phyloP scores from a whole-genome alignment of 2,329 filamentous ascomycete genomes.

The Hirsutella thompsonii region DNA sequence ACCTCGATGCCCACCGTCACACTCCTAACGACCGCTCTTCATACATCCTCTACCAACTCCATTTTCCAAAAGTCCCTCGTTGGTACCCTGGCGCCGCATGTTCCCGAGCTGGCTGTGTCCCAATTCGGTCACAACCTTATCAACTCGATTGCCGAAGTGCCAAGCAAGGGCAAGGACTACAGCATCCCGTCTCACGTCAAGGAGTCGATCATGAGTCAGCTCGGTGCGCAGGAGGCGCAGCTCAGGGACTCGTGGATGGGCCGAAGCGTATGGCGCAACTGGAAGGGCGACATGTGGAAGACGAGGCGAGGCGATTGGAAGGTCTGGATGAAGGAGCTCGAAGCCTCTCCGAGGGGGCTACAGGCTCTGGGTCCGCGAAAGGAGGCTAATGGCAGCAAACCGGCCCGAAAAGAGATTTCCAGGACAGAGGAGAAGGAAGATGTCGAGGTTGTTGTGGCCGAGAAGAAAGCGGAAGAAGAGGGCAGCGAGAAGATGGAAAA shows the following conservation, averaged over 20 bases:
- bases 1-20: constrained; percentile 33
- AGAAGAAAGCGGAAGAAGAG: neutral
- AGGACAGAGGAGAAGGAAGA: neutral
- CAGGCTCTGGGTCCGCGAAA: constrained; percentile 1
- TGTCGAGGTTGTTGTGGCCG: too few species aligned
- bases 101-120: constrained; percentile 32
- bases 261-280: constrained; percentile 41
- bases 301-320: constrained; percentile 41
- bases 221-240: constrained; percentile 33
- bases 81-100: constrained; percentile 30
- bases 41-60: constrained; percentile 32
- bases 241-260: constrained; percentile 42
- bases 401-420: neutral
- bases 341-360: constrained; percentile 5
- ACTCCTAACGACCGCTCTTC: constrained; percentile 37
- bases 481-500: neutral
- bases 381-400: neutral
- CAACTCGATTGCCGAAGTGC: constrained; percentile 33
- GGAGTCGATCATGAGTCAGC: constrained; percentile 36
- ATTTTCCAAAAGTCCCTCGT: constrained; percentile 44
- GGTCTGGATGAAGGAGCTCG: constrained; percentile 39
- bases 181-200: constrained; percentile 45
- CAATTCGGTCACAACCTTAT: constrained; percentile 39
- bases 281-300: constrained; percentile 46
- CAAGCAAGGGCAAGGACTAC: constrained; percentile 33